These are phyloP conservation scores for Macrophomina pseudophaseolina DNA, from an alignment of 2,329 filamentous ascomycete species.

Conservation along the genomic window DNA sequence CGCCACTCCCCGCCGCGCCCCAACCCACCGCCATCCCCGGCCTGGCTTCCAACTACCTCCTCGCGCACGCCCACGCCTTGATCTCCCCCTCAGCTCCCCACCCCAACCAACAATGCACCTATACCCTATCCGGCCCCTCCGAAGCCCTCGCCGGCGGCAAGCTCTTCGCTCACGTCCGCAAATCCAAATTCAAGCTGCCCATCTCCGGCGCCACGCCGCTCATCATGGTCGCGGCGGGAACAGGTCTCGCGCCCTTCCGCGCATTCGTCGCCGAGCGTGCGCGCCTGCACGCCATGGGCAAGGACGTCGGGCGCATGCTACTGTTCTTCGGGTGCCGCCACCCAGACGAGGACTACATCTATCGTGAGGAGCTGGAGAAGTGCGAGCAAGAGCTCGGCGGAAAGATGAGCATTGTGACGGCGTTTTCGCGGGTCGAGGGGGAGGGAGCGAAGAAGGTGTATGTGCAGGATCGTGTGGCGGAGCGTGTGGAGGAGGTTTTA, in stretches of 20 bases:
- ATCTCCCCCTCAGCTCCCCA: constrained; percentile 27
- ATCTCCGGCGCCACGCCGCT: constrained; percentile 50
- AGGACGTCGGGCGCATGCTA: constrained; percentile 62
- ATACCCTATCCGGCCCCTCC: constrained; percentile 29
- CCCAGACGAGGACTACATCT: constrained; percentile 63
- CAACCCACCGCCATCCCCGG: constrained; percentile 38
- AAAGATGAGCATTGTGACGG: constrained; percentile 65
- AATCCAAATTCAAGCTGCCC: constrained; percentile 55
- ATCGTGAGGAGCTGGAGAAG: constrained; percentile 60
- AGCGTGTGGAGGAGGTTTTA: constrained; percentile 52
- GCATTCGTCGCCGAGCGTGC: constrained; percentile 50
- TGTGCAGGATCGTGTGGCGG: constrained; percentile 59
- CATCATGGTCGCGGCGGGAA: constrained; percentile 46
- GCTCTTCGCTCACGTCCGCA: constrained; percentile 48
- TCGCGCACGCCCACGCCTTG: constrained; percentile 32
- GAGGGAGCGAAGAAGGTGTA: constrained; percentile 53
- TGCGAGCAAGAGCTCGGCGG: constrained; percentile 69
- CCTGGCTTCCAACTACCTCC: constrained; percentile 48
- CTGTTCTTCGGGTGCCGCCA: constrained; percentile 69
- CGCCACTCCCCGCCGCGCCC: constrained; percentile 33
- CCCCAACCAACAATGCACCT: constrained; percentile 37
- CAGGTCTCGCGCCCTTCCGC: constrained; percentile 52
- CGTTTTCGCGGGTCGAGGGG: constrained; percentile 46
- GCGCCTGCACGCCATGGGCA: constrained; percentile 52
- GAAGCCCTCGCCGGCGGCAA: constrained; percentile 31